Base-by-base conservation (phyloP, 78 protist species). In the Tieghemostelium lacteum region DNA sequence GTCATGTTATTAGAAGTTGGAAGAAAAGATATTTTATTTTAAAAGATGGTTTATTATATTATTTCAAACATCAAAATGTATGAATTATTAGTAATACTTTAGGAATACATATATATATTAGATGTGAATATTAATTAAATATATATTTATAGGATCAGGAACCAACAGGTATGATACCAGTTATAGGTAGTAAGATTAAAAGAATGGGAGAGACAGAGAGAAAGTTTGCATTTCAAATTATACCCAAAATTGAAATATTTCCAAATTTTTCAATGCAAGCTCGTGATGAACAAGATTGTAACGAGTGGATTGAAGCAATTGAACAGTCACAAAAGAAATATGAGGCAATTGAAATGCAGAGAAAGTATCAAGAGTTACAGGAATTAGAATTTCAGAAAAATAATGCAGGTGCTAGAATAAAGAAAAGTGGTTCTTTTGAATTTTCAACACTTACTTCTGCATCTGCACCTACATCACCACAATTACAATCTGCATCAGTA, bases 81-180 rank as follows among this genome's bases (percentile, higher is more conserved):
- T 5, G 60, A 37, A 36, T 52, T 28, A 3, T 45, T 29, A 65
- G 33, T 37, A 37, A 39, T 8, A 39, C 37, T 19, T 65, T 6
- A 19, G 63, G 4, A 19, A 57, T 19, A 49, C 24, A 57, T 7
- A 4, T 14, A 14, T 57, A 6, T 5, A 57, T n/a, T 14, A 19
- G 63, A 7, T 57, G 26, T 45, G 39, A 28, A 26, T 49, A 16
- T 64, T 49, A 67, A 19, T 57, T n/a, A 57, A 5, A 57, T 49
- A 8, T 3, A 2, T 39, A 20, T 37, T 6, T n/a, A 49, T 71
- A 71, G 76, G 91, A 83, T 52, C 91, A 50, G 33, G 91, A 83
- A 58, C 91, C 91, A 40, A 69, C 70, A 16, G 91, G 91, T 42
- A 83, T 83, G 91, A 70, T 83, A 69, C 91, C 91, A 36, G 78